Evolutionary conservation across 768 basidiomycete species (phyloP), one percentile per base, ranked within the genome.

Genomic region (Leccinum aurantiacum): DNA sequence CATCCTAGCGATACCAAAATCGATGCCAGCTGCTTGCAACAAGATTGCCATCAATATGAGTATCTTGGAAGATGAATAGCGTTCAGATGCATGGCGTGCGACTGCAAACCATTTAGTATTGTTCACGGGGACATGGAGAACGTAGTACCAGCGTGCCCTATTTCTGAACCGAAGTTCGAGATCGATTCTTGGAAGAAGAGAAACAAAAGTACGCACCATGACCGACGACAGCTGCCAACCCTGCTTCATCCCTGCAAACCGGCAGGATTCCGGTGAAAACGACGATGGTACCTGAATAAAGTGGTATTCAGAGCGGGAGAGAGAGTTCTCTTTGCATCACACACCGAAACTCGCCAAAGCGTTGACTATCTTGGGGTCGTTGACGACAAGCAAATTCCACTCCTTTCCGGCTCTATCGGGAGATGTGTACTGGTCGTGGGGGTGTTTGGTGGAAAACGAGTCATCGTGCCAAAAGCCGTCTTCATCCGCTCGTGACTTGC

Each of bases 221-320:
- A 1, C 90, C 84, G 3, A 98, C 75, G 1, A 97, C 88, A 17
- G 88, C 87, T 1, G 95, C 91, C 0, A 98, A 76, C 0, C 92
- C 93, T 66, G 89, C 82, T 64, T 94, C 91, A 62, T 93, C 86
- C 61, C 76, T 77, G 50, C 86, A 87, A 6, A 95, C 75, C 0
- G 90, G 91, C 4, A 97, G 72, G 37, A 97, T 92, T 0, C 95
- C 95, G 0, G 93, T 94, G 68, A 91, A 96, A 10, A 98, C 90
- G 33, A 94, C 82, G 56, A 97, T 87, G 53, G 87, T 81, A 1
- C 89, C 90, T 86, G 29, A 9, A 48, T 61, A 41, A 27, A 33
- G 37, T 25, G 31, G 35, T 48, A 5, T 13, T 53, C 14, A 49
- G 25, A 22, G 47, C 14, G 22, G 13, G 46, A 10, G 46, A 22